Evolutionary conservation across 2,329 filamentous ascomycete species (phyloP), one percentile per base, ranked within the genome.

Genomic region (Ophiosphaerella korrae): DNA sequence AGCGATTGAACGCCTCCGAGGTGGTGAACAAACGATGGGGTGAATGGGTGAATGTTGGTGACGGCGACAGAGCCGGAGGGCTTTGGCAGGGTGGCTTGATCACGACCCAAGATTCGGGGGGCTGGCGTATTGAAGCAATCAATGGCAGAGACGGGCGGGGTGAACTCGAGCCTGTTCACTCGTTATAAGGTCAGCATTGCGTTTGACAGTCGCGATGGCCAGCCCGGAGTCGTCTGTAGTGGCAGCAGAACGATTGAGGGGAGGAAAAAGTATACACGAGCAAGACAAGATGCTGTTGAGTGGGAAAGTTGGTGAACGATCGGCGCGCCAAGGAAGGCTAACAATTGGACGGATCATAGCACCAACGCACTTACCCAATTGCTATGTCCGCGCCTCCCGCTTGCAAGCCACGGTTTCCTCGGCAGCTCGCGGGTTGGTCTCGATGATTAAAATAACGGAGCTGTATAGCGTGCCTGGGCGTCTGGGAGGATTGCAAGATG

Each of bases 1-100:
- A 62, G 63, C 60, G 63, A 66, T 46, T 63, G 51, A 63, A 66
- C 56, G 62, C 61, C 50, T 57, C 58, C 60, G 47, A 42, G 37
- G 44, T 47, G 42, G 57, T 55, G 41, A 39, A 42, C 34, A 50
- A 45, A 45, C 36, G 47, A 47, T 48, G 50, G 21, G 40, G 40
- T 34, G 14, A 38, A 29, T 29, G 21, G 40, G 40, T 34, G 14
- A 38, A 29, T 29, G 26, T 29, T 29, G 11, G 26, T 13, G 29
- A 21, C 7, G 13, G 42, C 24, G 31, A n/a, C 42, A 37, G 31
- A 31, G 24, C 53, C 35, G 45, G 32, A 24, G 13, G 34, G 5
- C 38, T 32, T n/a, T 29, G n/a, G 43, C 52, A 40, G 45, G 40
- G 18, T n/a, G 37, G 52, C 48, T 52, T 51, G 16, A 47, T 42